These are phyloP conservation scores for Halenospora varia DNA, from an alignment of 495 filamentous ascomycete genomes.

Conservation along the genomic window DNA sequence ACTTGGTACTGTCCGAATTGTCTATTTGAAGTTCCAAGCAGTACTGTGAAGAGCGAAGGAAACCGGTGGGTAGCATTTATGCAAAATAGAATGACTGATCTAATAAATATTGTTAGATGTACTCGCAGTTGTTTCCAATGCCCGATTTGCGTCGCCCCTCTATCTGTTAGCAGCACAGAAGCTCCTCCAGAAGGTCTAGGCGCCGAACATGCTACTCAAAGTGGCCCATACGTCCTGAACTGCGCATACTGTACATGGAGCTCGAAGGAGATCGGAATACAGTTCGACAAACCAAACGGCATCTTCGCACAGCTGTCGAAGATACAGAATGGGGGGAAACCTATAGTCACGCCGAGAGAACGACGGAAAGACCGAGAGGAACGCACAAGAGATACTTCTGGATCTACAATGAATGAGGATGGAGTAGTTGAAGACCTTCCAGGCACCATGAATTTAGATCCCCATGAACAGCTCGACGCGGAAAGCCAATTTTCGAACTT, in stretches of 20 bases:
- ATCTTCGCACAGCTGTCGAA: constrained; percentile 76
- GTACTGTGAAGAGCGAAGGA: constrained; percentile 83
- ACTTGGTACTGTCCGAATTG: constrained; percentile 96
- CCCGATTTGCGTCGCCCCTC: constrained; percentile 78
- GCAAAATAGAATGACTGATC: not conserved
- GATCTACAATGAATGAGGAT: not conserved
- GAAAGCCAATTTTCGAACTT: constrained; percentile 41
- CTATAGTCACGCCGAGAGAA: constrained; percentile 28
- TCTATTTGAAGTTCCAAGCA: constrained; percentile 90
- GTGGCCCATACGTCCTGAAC: constrained; percentile 70
- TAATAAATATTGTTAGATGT: constrained; percentile 55
- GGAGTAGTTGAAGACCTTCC: not conserved
- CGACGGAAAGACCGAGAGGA: constrained; percentile 39
- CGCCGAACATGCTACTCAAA: constrained; percentile 33
- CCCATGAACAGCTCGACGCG: constrained; percentile 29
- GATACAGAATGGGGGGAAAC: constrained; percentile 48
- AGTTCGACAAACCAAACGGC: constrained; percentile 81
- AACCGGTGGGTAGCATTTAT: constrained; percentile 59
- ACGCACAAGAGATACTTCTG: constrained; percentile 27
- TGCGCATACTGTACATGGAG: constrained; percentile 93
- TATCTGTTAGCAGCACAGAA: constrained; percentile 67
- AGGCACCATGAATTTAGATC: constrained; percentile 14
- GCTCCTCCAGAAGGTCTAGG: constrained; percentile 23
- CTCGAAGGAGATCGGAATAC: constrained; percentile 81
- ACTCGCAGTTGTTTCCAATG: constrained; percentile 94